Evolutionary conservation across 768 basidiomycete species (phyloP).

Genomic region (Agaricus subrufescens): DNA sequence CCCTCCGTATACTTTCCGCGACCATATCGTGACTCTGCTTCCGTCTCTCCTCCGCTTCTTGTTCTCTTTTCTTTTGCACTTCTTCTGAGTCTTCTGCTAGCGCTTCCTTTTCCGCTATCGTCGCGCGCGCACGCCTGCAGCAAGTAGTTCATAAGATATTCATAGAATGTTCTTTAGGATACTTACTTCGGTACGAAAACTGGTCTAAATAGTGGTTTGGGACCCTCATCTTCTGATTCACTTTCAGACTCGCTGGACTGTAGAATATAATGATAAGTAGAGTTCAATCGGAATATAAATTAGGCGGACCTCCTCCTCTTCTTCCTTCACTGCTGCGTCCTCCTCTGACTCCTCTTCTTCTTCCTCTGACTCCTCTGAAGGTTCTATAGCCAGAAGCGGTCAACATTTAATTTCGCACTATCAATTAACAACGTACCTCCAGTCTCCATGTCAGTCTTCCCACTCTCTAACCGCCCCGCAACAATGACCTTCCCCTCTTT

Average conservation of each 20-base stretch:
- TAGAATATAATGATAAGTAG: conserved; percentile 11
- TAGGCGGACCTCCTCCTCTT: conserved; percentile 42
- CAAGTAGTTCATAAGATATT: conserved; percentile 8
- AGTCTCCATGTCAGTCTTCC: conserved; percentile 60
- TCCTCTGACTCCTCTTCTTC: conserved; percentile 49
- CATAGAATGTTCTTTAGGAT: neutral
- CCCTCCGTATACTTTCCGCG: conserved; percentile 88
- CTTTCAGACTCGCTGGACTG: conserved; percentile 86
- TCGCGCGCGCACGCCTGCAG: conserved; percentile 66
- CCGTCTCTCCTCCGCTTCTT: conserved; percentile 76
- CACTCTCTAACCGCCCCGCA: conserved; percentile 74
- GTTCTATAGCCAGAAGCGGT: conserved; percentile 13
- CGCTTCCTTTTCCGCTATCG: conserved; percentile 64
- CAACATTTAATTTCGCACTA: conserved; percentile 9
- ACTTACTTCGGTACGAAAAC: conserved; percentile 93
- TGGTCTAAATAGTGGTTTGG: conserved; percentile 79
- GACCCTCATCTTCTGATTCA: conserved; percentile 75
- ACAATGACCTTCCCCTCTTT: conserved; percentile 77
- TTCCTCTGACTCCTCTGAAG: conserved; percentile 20
- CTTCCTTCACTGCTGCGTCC: conserved; percentile 27
- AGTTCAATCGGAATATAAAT: conserved; percentile 4
- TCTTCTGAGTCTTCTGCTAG: conserved; percentile 76
- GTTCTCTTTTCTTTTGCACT: conserved; percentile 58
- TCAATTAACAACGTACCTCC: conserved; percentile 17
- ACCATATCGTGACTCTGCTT: conserved; percentile 90